phyloP scores from a whole-genome alignment of 2,329 filamentous ascomycete genomes.

The Lasiodiplodia sp. region DNA sequence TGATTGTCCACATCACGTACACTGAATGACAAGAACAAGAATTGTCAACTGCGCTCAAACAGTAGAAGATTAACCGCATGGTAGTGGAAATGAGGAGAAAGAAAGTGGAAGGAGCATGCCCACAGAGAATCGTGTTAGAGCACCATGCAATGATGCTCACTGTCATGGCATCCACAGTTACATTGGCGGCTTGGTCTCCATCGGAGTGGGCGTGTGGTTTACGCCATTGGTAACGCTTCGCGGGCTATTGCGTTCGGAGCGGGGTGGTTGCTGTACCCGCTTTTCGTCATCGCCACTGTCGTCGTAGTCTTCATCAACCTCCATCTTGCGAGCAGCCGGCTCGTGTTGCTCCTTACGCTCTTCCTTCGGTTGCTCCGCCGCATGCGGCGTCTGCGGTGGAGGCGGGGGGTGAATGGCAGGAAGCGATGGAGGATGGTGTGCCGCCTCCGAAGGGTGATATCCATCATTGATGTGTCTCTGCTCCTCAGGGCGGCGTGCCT shows the following conservation, averaged over 20 bases:
- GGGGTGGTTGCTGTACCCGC: constrained; percentile 41
- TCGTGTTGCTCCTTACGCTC: constrained; percentile 66
- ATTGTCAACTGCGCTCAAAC: constrained; percentile 6
- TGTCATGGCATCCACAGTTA: constrained; percentile 8
- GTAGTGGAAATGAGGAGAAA: neutral
- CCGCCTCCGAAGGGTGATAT: constrained; percentile 92
- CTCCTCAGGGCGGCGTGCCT: constrained; percentile 66
- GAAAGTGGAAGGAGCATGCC: neutral
- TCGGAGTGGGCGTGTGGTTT: constrained; percentile 43
- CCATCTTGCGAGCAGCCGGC: constrained; percentile 91
- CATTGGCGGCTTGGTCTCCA: constrained; percentile 36
- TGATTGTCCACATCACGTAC: neutral
- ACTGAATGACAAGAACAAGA: constrained; percentile 11
- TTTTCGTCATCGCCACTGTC: constrained; percentile 89
- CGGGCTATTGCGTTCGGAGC: constrained; percentile 55
- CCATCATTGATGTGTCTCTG: constrained; percentile 76
- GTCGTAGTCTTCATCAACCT: constrained; percentile 97
- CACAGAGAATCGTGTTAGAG: neutral
- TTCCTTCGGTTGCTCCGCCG: constrained; percentile 57
- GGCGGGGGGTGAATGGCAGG: constrained; percentile 61
- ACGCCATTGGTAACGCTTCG: constrained; percentile 45
- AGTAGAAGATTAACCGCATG: constrained; percentile 10
- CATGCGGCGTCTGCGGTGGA: constrained; percentile 54
- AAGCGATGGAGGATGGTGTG: constrained; percentile 78
- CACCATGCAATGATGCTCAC: neutral